Conservation (phyloP, 768 basidiomycete genomes). For the Hygrophoropsis aurantiaca region DNA sequence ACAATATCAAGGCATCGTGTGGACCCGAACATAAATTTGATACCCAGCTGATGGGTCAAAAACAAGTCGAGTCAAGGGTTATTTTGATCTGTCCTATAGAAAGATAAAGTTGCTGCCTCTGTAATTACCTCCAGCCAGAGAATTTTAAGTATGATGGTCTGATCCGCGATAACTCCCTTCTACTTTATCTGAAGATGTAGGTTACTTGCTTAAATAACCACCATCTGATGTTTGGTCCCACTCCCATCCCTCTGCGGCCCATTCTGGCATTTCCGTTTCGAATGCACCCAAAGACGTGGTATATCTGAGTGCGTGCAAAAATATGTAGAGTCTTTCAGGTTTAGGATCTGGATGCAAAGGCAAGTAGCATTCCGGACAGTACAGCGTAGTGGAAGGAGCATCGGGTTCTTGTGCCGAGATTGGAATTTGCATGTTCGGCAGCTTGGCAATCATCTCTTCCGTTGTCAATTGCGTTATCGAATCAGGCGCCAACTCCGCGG, state of each 20-base stretch:
- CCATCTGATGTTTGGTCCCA: constrained; percentile 49
- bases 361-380: constrained; percentile 89
- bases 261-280: constrained; percentile 84
- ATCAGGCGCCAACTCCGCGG: neutral
- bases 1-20: no score
- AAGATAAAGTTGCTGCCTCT: no score
- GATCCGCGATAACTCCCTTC: no score
- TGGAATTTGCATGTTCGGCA: constrained; percentile 19
- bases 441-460: constrained; percentile 49
- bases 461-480: constrained; percentile 37
- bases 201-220: neutral
- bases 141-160: no score
- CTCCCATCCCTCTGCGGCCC: constrained; percentile 75
- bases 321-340: constrained; percentile 92
- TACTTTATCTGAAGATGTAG: no score
- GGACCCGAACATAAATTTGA: no score
- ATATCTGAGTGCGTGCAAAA: constrained; percentile 88
- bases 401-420: constrained; percentile 29
- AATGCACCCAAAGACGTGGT: constrained; percentile 80
- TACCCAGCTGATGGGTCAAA: no score
- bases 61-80: no score
- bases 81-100: no score
- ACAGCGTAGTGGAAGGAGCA: constrained; percentile 47
- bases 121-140: no score
- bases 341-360: constrained; percentile 92